Evolutionary conservation across 164 flowering plant species (phyloP).

Genomic region (Stephania japonica): DNA sequence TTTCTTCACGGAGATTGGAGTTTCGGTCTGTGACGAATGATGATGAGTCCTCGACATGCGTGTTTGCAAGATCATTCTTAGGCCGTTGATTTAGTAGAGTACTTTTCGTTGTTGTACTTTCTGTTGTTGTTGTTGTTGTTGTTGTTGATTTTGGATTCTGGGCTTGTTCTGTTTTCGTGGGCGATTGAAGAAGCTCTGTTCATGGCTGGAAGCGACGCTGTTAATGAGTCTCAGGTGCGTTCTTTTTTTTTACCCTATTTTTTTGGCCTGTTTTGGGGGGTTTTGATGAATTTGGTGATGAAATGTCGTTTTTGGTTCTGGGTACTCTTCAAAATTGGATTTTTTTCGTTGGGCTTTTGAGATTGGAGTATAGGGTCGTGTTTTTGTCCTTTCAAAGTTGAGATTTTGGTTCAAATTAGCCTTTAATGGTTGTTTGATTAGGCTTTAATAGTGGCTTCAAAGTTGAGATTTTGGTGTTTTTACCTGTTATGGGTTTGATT

Average conservation of each 20-base stretch:
- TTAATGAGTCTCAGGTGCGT: constrained; percentile 58
- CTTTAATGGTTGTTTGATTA: no score
- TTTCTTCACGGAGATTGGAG: no score
- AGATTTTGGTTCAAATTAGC: not conserved
- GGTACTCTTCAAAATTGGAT: not conserved
- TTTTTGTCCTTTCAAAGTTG: constrained; percentile 2
- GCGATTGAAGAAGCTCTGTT: not conserved
- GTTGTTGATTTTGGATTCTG: constrained; percentile 1
- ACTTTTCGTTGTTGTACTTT: not conserved
- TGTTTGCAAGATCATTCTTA: no score
- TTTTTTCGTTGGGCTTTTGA: not conserved
- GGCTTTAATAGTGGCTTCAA: no score
- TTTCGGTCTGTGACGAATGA: no score
- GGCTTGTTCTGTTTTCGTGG: not conserved
- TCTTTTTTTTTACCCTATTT: not conserved
- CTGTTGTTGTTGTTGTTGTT: not conserved
- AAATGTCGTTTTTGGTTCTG: not conserved
- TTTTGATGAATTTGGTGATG: not conserved
- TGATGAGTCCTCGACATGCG: no score
- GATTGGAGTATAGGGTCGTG: constrained; percentile 4
- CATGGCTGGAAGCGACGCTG: constrained; percentile 56
- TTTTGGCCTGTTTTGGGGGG: not conserved
- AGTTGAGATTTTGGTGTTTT: not conserved
- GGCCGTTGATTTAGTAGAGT: not conserved
- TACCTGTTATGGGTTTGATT: constrained; percentile 1